Conservation (phyloP, 2,329 filamentous ascomycete genomes). For the Neonectria coccinea region DNA sequence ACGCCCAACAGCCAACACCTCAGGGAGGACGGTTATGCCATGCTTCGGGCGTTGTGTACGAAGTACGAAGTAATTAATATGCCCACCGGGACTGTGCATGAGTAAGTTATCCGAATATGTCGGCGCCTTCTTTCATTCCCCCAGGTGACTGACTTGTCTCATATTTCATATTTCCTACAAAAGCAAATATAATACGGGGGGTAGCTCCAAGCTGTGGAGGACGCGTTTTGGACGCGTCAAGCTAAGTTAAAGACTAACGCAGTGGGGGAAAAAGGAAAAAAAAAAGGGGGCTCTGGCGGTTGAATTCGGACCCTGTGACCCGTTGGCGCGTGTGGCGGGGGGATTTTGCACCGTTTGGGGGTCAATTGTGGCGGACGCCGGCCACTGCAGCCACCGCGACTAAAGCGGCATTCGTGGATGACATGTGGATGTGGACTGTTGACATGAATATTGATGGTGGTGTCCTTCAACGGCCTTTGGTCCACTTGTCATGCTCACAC, state of each 20-base stretch:
- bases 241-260: constrained; percentile 9
- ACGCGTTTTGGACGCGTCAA: constrained; percentile 27
- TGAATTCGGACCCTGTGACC: not conserved
- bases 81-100: too few relatives aligned
- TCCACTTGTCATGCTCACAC: not conserved
- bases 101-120: not conserved
- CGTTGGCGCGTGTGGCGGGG: constrained; percentile 4
- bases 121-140: constrained; percentile 1
- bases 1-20: not conserved
- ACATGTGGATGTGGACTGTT: too few relatives aligned
- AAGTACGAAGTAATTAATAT: not conserved
- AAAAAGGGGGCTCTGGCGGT: constrained; percentile 10
- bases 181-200: too few relatives aligned
- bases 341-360: not conserved
- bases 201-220: not conserved
- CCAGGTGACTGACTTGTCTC: constrained; percentile 6
- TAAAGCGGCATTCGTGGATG: too few relatives aligned
- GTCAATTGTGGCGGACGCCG: constrained; percentile 6
- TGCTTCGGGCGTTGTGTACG: not conserved
- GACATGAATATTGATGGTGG: too few relatives aligned
- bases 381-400: not conserved
- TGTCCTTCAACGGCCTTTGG: too few relatives aligned
- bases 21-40: not conserved
- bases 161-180: not conserved
- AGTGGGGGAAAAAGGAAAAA: constrained; percentile 1